Evolutionary conservation across 2,329 filamentous ascomycete genomes (phyloP).

Genomic region (Aspergillus oerlinghausenensis): DNA sequence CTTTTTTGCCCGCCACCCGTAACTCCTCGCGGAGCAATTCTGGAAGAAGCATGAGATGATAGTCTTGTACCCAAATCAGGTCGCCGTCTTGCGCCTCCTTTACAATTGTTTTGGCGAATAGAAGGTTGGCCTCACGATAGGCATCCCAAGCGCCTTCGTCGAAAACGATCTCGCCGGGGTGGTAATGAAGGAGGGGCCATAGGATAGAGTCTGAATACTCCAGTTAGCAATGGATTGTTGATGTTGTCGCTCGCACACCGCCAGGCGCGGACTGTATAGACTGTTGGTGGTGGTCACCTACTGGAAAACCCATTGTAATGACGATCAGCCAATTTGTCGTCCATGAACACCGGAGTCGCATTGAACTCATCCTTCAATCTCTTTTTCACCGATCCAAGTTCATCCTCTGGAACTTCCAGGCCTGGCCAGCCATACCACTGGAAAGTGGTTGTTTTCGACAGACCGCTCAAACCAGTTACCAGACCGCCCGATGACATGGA

Average conservation of each 20-base stretch:
- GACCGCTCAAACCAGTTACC: slow-evolving; percentile 81
- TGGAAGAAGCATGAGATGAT: slow-evolving; percentile 94
- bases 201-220: slow-evolving; percentile 74
- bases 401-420: slow-evolving; percentile 77
- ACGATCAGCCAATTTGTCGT: slow-evolving; percentile 80
- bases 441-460: slow-evolving; percentile 84
- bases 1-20: slow-evolving; percentile 65
- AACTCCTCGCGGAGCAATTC: slow-evolving; percentile 91
- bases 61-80: slow-evolving; percentile 97
- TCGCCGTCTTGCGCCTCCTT: slow-evolving; percentile 89
- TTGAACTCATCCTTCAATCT: slow-evolving; percentile 77
- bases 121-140: slow-evolving; percentile 85
- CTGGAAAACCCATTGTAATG: slow-evolving; percentile 97
- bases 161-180: slow-evolving; percentile 96
- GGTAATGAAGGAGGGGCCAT: slow-evolving; percentile 98
- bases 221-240: not conserved
- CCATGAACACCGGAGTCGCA: slow-evolving; percentile 82
- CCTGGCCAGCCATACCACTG: slow-evolving; percentile 98
- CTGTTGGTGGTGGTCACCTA: slow-evolving; percentile 41
- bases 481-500: slow-evolving; percentile 92
- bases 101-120: slow-evolving; percentile 84
- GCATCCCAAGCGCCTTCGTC: slow-evolving; percentile 92
- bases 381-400: slow-evolving; percentile 65
- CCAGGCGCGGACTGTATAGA: not conserved
- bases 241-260: not conserved